Conservation (phyloP, 768 basidiomycete species). For the Lepiota brunneoincarnata region DNA sequence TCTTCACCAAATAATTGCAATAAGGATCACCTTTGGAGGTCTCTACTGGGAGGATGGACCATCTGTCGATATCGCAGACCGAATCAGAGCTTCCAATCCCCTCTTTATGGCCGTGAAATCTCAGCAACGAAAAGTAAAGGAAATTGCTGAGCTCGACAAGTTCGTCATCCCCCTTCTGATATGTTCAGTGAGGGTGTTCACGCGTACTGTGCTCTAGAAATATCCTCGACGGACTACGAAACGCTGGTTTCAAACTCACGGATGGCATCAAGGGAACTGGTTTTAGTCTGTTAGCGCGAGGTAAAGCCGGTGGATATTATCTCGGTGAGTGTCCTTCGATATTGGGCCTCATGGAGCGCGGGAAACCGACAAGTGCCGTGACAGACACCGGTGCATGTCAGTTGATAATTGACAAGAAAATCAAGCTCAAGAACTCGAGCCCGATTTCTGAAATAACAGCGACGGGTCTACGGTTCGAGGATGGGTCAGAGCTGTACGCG, state of each 20-base stretch:
- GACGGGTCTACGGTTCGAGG: slow-evolving; percentile 43
- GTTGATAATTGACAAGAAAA: slow-evolving; percentile 62
- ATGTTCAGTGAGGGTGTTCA: not conserved
- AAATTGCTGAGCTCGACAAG: slow-evolving; percentile 35
- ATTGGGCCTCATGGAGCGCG: too few species aligned
- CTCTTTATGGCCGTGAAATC: slow-evolving; percentile 22
- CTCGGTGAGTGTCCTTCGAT: slow-evolving; percentile 23
- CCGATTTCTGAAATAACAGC: slow-evolving; percentile 42
- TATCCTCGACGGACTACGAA: slow-evolving; percentile 33
- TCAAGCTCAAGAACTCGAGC: slow-evolving; percentile 66
- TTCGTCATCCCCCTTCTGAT: slow-evolving; percentile 12
- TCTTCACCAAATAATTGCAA: slow-evolving; percentile 15
- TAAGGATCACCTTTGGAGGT: slow-evolving; percentile 16
- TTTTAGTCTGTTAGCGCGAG: slow-evolving; percentile 25
- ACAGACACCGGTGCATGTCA: slow-evolving; percentile 58
- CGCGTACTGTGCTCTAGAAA: slow-evolving; percentile 19
- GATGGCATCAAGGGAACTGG: slow-evolving; percentile 39
- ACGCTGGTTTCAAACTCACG: slow-evolving; percentile 43
- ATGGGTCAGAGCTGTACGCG: slow-evolving; percentile 43
- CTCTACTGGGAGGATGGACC: slow-evolving; percentile 45
- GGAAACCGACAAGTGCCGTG: not conserved
- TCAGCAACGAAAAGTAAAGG: slow-evolving; percentile 16
- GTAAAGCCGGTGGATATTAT: slow-evolving; percentile 34
- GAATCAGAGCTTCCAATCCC: slow-evolving; percentile 45
- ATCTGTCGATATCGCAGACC: slow-evolving; percentile 47